Base-by-base conservation (phyloP, 257 asterid genomes). In the Misopates orontium region DNA sequence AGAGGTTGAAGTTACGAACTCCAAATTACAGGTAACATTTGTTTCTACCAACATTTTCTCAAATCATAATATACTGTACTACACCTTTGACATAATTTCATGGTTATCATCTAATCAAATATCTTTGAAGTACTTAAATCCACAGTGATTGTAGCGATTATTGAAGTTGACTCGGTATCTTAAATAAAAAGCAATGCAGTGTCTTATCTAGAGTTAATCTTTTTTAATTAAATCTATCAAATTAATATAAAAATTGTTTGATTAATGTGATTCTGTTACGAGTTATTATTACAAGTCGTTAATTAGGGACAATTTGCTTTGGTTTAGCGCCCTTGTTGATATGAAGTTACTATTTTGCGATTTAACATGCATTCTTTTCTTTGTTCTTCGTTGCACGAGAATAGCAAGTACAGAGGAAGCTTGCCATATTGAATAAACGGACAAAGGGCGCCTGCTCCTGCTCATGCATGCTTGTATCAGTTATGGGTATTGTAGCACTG, bases 401-500 rank as follows among this genome's bases (percentile, higher is more conserved):
- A 65, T 86, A 91, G 95, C 70, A 89, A 69, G 89, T 87, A 56
- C 98, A 86, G 69, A 88, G 42, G 83, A 82, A 77, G 85, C 98
- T 91, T 56, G 95, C 95, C 25, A 77, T 78, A 28, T 58, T 91
- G 83, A 91, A 82, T 69, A 88, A 86, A 66, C 84, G 88, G 47
- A 84, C 95, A 1, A 88, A 84, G 78, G 97, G 94, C 48, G 95
- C 95, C 67, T 94, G 99, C 86, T 83, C 99, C 60, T 94, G 97
- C 91, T 49, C 86, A 80, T 56, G 83, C 72, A 67, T 94, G 82
- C 81, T 85, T 53, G 48, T 85, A 24, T 74, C 95, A 10, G 91
- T 86, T 9, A 56, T 90, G 1, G 99, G 96, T 61, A 90, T 94
- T 42, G 78, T 83, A 23, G 70, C 66, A 50, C 81, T 94, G 80